phyloP scores from a whole-genome alignment of 176 grass and related monocot genomes.

The Juncus effusus region DNA sequence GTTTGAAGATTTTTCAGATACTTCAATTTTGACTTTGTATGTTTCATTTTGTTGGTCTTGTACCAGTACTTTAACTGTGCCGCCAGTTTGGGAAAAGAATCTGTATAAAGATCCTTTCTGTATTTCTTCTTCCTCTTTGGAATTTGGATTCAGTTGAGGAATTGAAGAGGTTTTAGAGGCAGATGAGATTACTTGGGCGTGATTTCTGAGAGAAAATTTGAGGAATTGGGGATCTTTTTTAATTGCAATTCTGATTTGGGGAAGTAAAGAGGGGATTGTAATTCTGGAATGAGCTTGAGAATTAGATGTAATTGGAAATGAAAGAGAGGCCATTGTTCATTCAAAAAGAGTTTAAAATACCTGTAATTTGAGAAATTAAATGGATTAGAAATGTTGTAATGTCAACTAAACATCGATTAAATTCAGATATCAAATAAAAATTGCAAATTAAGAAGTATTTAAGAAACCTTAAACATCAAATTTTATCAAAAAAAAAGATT shows the following conservation, averaged over 20 bases:
- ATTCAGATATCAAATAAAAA: too few species aligned
- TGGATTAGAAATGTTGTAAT: not conserved
- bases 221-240: conserved; percentile 13
- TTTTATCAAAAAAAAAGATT: too few species aligned
- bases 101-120: conserved; percentile 14
- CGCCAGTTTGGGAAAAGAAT: conserved; percentile 31
- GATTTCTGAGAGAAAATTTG: conserved; percentile 20
- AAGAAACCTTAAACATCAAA: too few species aligned
- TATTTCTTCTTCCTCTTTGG: conserved; percentile 6
- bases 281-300: too few species aligned
- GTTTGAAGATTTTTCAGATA: conserved; percentile 5
- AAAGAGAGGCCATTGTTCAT: conserved; percentile 16
- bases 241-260: conserved; percentile 9
- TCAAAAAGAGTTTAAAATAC: not conserved
- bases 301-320: not conserved
- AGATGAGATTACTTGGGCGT: not conserved
- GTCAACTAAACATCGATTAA: too few species aligned
- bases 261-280: not conserved
- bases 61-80: conserved; percentile 35
- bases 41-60: conserved; percentile 9
- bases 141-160: conserved; percentile 10
- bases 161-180: conserved; percentile 16
- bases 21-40: conserved; percentile 29
- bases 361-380: conserved; percentile 10
- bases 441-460: too few species aligned